Percentiles rank a stretch among this genome's conserved stretches.
phyloP scores from a whole-genome alignment of 1,139 yeast species.

The Diutina catenulata region DNA sequence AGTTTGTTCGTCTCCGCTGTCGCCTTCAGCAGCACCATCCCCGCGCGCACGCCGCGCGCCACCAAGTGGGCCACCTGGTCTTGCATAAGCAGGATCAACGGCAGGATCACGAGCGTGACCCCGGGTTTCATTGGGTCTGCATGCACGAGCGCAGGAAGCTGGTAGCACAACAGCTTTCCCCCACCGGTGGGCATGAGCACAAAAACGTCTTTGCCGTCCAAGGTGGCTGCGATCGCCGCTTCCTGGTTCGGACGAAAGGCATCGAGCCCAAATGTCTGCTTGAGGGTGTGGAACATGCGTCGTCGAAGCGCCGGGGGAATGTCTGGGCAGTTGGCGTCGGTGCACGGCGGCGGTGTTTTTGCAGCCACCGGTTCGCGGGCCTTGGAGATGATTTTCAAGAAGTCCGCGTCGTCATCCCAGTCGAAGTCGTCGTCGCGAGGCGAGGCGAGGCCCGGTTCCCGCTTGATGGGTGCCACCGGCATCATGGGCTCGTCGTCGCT shows the following conservation, averaged over 20 bases:
- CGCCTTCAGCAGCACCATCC: slow-evolving; percentile 78
- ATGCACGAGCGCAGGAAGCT: slow-evolving; percentile 77
- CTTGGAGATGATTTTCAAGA: background rate
- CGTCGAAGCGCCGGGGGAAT: slow-evolving; percentile 5
- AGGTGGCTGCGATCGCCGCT: slow-evolving; percentile 76
- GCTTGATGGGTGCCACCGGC: background rate
- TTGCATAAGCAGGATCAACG: slow-evolving; percentile 92
- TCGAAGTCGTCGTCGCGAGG: slow-evolving; percentile 21
- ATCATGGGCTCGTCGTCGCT: slow-evolving; percentile 12
- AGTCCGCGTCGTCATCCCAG: slow-evolving; percentile 13
- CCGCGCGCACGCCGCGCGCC: slow-evolving; percentile 60
- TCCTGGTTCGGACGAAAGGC: slow-evolving; percentile 75
- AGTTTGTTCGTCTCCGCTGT: slow-evolving; percentile 34
- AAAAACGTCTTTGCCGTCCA: slow-evolving; percentile 77
- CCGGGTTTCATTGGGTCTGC: slow-evolving; percentile 62
- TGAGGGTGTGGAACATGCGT: slow-evolving; percentile 38
- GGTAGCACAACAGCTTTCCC: slow-evolving; percentile 94
- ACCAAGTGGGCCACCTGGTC: slow-evolving; percentile 85
- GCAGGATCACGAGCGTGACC: slow-evolving; percentile 86
- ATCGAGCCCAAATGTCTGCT: slow-evolving; percentile 47
- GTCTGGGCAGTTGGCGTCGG: background rate
- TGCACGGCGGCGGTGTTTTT: background rate
- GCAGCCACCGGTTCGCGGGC: too few relatives aligned
- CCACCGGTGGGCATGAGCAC: slow-evolving; percentile 99
- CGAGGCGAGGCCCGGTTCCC: slow-evolving; percentile 13